phyloP scores from a whole-genome alignment of 139 green algal species.

The Parachlorella kessleri region DNA sequence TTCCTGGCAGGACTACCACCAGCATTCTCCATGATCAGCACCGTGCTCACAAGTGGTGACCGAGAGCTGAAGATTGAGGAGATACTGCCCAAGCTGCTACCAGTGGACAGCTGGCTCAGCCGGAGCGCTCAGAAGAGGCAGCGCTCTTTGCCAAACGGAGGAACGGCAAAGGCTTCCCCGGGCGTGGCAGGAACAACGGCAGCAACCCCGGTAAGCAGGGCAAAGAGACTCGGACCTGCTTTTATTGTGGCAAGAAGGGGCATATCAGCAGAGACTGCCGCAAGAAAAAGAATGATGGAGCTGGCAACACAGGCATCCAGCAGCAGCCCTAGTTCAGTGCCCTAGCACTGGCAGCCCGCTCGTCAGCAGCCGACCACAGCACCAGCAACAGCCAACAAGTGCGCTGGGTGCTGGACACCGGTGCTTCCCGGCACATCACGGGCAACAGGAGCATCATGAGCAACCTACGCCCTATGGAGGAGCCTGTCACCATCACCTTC shows the following conservation, averaged over 20 bases:
- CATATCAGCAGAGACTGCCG: not conserved
- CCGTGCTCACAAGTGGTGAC: not conserved
- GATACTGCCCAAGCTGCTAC: not conserved
- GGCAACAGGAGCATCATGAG: not conserved
- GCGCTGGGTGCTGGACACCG: constrained; percentile 16
- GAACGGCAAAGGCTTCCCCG: not conserved
- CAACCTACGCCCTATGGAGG: not conserved
- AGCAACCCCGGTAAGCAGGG: not conserved
- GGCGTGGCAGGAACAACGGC: not conserved
- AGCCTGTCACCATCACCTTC: constrained; percentile 15
- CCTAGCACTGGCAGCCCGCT: not conserved
- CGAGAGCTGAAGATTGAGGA: not conserved
- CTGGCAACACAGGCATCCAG: not conserved
- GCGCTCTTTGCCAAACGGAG: not conserved
- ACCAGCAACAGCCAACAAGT: not conserved
- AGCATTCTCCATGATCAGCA: constrained; percentile 7
- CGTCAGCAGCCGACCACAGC: not conserved
- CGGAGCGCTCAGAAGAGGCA: not conserved
- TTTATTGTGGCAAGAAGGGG: not conserved
- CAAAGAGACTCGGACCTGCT: not conserved
- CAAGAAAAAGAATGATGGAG: not conserved
- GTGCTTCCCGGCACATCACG: not conserved
- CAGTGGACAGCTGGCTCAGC: not conserved
- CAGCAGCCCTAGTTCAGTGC: not conserved
- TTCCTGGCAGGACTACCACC: not conserved